Evolutionary conservation across 2,329 filamentous ascomycete genomes (phyloP).

Genomic region (Claviceps pusilla): DNA sequence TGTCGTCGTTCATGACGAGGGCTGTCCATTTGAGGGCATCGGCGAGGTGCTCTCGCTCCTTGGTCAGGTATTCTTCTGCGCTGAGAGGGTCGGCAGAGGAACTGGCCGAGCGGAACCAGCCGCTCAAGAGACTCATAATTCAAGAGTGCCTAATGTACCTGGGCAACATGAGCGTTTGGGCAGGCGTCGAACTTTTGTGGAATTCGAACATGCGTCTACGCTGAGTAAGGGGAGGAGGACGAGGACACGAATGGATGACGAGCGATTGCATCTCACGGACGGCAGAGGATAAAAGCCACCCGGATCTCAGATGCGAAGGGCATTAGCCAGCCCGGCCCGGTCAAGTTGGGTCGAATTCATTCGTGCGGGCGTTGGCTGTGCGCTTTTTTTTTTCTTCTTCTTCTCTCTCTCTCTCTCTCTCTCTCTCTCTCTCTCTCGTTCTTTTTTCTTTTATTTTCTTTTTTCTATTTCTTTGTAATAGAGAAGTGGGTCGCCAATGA

Average conservation of each 20-base stretch:
- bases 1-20: constrained; percentile 77
- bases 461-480: background rate
- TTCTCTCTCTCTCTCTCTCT: too few species aligned
- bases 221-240: background rate
- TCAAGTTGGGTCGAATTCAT: too few species aligned
- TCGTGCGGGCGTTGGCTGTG: background rate
- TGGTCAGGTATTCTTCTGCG: constrained; percentile 16
- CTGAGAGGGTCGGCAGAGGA: constrained; percentile 17
- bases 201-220: background rate
- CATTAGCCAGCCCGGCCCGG: too few species aligned
- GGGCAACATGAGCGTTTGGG: background rate
- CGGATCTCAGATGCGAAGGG: background rate
- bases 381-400: background rate
- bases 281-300: background rate
- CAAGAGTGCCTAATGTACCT: background rate
- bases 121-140: constrained; percentile 31
- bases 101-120: constrained; percentile 34
- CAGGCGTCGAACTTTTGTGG: background rate
- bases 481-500: background rate
- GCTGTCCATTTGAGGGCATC: constrained; percentile 50
- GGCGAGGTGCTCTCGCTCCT: constrained; percentile 39
- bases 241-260: background rate
- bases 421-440: too few species aligned
- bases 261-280: background rate
- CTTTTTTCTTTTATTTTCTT: too few species aligned